Evolutionary conservation across 306 rosid genomes (phyloP).

Genomic region (Pyrus bretschneideri): DNA sequence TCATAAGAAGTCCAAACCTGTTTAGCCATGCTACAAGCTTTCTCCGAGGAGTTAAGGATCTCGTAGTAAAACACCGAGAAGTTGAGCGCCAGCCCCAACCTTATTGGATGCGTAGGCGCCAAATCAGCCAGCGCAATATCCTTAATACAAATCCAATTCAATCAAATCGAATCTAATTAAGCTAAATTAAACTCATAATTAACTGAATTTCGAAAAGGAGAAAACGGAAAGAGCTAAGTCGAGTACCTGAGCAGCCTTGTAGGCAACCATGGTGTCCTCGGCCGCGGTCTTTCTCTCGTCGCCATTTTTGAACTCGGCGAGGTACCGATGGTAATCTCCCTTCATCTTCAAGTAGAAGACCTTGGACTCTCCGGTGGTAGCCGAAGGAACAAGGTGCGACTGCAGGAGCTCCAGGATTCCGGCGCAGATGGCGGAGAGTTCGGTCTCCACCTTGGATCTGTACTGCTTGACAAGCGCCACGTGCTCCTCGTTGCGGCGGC

Average conservation of each 20-base stretch:
- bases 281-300: conserved; percentile 36
- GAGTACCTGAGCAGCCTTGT: conserved; percentile 38
- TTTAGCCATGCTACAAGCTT: conserved; percentile 40
- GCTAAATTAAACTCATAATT: background rate
- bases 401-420: conserved; percentile 27
- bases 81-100: conserved; percentile 38
- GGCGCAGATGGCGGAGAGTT: conserved; percentile 32
- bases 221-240: background rate
- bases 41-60: conserved; percentile 38
- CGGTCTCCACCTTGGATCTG: conserved; percentile 35
- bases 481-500: conserved; percentile 40
- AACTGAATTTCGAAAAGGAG: background rate
- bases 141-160: conserved; percentile 8
- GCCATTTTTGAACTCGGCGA: conserved; percentile 33
- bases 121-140: conserved; percentile 37
- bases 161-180: background rate
- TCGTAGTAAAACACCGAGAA: conserved; percentile 44
- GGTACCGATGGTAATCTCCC: conserved; percentile 35
- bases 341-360: conserved; percentile 42
- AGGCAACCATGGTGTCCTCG: conserved; percentile 33
- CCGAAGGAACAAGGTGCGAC: conserved; percentile 32
- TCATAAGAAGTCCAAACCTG: conserved; percentile 18
- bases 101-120: conserved; percentile 35
- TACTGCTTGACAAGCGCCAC: conserved; percentile 30
- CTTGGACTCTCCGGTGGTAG: conserved; percentile 29